These are phyloP conservation scores for Pseudogymnoascus sp. DNA, from an alignment of 2,329 filamentous ascomycete genomes.

Conservation along the genomic window DNA sequence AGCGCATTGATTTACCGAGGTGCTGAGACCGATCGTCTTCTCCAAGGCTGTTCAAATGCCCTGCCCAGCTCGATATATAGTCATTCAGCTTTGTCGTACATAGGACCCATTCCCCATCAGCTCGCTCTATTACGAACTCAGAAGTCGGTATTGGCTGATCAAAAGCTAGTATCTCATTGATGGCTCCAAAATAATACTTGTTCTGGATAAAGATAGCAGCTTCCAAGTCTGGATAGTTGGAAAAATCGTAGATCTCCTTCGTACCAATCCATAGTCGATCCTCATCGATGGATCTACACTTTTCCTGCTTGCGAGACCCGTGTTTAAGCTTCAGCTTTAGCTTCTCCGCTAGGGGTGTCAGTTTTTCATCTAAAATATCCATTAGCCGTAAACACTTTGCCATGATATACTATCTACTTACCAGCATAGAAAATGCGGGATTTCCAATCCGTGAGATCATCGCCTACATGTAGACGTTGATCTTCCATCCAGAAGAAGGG, in stretches of 20 bases:
- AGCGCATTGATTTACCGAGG: background rate
- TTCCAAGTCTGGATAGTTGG: conserved; percentile 4
- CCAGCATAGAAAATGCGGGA: background rate
- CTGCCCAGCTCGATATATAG: background rate
- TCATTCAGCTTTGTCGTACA: background rate
- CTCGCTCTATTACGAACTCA: background rate
- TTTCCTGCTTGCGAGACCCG: background rate
- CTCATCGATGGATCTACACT: background rate
- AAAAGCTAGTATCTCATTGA: background rate
- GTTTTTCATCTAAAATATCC: background rate
- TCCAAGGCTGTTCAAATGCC: background rate
- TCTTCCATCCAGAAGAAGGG: conserved; percentile 4
- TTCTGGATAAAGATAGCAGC: background rate
- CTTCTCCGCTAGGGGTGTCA: background rate
- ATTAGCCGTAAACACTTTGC: background rate
- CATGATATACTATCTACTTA: background rate
- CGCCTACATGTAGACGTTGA: background rate
- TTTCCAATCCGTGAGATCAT: background rate
- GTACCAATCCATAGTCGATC: background rate
- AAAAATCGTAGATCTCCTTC: background rate
- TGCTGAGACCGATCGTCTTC: background rate
- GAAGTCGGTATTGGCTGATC: conserved; percentile 2
- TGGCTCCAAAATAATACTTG: conserved; percentile 5
- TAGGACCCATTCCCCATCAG: background rate
- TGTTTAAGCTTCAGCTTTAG: background rate